Base-by-base conservation (phyloP, 2,329 filamentous ascomycete genomes). In the Chrysoporthe puriensis region DNA sequence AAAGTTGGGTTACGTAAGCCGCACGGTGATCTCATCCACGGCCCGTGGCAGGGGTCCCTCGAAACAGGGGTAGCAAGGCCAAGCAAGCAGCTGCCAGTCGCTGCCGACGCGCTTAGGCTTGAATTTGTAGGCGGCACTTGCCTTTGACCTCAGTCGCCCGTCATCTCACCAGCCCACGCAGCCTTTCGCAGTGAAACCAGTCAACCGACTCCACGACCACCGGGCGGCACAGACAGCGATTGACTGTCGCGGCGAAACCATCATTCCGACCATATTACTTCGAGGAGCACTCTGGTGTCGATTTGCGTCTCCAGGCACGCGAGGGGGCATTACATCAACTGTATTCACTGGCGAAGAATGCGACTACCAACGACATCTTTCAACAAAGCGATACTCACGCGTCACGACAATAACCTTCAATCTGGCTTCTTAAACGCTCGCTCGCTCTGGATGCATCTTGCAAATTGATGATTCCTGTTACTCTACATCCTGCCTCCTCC, bases 1-100 rank as follows among this genome's bases (percentile, higher is more conserved):
- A 64, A 67, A 64, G 58, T 32, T 48, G 1, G 26, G 52, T 69
- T 69, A 69, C 57, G 59, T 69, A 67, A 69, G 61, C 68, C 16
- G 36, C 14, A 34, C 43, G 42, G 67, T 69, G 67, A 69, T 67
- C 64, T 67, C 67, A 69, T 60, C 43, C 42, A 32, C 46, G 36
- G 18, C 32, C 11, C 16, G 21, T 16, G 50, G 26, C 9, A 26
- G 34, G n/a, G 26, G 56, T 16, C 18, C 32, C 26, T 56, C 56
- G 34, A 44, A 58, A 48, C 36, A 11, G 42, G 61, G 63, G 46
- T 21, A n/a, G 43, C 36, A 56, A n/a, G 36, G 52, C 52, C 52
- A 63, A 58, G 52, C 56, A 56, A 46, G 58, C 56, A 62, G 56
- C 42, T 50, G 13, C n/a, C 48, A 50, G 18, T 50, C 13, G 6